Evolutionary conservation across 2,329 filamentous ascomycete species (phyloP), one percentile per base, ranked within the genome.

Genomic region (Botrytis fragariae): DNA sequence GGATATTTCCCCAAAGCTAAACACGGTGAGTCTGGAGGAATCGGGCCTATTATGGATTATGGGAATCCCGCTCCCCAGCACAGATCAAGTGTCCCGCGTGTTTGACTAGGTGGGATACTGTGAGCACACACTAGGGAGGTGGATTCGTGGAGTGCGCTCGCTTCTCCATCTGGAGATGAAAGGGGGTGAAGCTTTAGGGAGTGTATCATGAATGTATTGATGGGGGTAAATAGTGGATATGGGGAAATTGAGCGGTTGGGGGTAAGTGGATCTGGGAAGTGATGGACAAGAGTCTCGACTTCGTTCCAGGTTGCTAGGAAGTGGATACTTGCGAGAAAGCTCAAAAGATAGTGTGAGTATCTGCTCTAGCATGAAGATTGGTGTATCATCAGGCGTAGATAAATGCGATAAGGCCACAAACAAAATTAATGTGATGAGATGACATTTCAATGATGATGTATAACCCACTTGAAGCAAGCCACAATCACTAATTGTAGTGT

Each of bases 31-130:
- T 39, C 35, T 62, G 60, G 60, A 39, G 35, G 29, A 62, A 39
- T 62, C 60, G 35, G 60, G 37, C 60, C 60, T 62, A 62, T 62
- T 39, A 39, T 62, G 60, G 60, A 62, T 62, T 16, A 7, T 62
- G 60, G 14, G 22, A 37, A 14, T 62, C 25, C 60, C 60, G 60
- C 60, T 62, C 35, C n/a, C 25, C 10, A 61, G 59, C 59, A 61
- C 60, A 62, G 60, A 39, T 39, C 22, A n/a, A n/a, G 35, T 25
- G 35, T 20, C 14, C 48, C 48, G 48, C 35, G 37, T 39, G 60
- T 2, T 62, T n/a, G 25, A 62, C 60, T n/a, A 39, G 37, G 60
- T n/a, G 35, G 14, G 35, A 37, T 18, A 10, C 22, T 22, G 60
- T n/a, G 60, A 62, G 59, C 12, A 61, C 25, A n/a, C 25, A 9